These are phyloP conservation scores for Hippophae gyantsensis DNA, from an alignment of 306 rosid species.

Conservation along the genomic window DNA sequence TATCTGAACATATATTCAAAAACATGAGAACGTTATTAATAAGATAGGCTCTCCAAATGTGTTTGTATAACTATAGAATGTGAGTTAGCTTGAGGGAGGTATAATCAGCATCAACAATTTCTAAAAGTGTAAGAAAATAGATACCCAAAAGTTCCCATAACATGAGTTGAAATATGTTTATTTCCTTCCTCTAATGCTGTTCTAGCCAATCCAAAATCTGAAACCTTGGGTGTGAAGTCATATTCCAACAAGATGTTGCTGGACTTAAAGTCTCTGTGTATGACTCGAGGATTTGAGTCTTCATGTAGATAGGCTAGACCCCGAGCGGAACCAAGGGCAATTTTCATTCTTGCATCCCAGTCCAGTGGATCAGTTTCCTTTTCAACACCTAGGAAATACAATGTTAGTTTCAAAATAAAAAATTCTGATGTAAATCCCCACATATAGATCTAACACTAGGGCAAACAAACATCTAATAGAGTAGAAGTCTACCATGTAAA, in stretches of 20 bases:
- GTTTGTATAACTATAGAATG: too few relatives aligned
- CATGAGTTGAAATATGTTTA: constrained; percentile 93
- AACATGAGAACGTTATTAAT: background rate
- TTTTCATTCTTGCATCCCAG: constrained; percentile 84
- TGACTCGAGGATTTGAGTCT: constrained; percentile 93
- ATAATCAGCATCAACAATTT: background rate
- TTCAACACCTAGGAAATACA: constrained; percentile 56
- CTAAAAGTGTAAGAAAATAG: background rate
- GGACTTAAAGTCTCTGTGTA: constrained; percentile 90
- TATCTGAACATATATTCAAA: constrained; percentile 46
- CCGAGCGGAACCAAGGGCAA: constrained; percentile 93
- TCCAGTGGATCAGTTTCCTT: constrained; percentile 71
- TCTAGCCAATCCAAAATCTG: constrained; percentile 97
- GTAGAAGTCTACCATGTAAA: constrained; percentile 56
- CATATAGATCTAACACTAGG: background rate
- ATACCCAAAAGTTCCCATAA: constrained; percentile 99
- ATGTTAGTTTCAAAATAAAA: background rate
- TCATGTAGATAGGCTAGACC: constrained; percentile 91
- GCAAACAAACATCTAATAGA: background rate
- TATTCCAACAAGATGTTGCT: constrained; percentile 87
- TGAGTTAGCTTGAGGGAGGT: too few relatives aligned
- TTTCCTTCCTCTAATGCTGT: constrained; percentile 78
- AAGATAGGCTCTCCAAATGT: background rate
- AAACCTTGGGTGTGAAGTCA: constrained; percentile 85
- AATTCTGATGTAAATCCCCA: constrained; percentile 4